Evolutionary conservation across 352 stramenopile species (phyloP).

Genomic region (Globisporangium megalacanthum): DNA sequence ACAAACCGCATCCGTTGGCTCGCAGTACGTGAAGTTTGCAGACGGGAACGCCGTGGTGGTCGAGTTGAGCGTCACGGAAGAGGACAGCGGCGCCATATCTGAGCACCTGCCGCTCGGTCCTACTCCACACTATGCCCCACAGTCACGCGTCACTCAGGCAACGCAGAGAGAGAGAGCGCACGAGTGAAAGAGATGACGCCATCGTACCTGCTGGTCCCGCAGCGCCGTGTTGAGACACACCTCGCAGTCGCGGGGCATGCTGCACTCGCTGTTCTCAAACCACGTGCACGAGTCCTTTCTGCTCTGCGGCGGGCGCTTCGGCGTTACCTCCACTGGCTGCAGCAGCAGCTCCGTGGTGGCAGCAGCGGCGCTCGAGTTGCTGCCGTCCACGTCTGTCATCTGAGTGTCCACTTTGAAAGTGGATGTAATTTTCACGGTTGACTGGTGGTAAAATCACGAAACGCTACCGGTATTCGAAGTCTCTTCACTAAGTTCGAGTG

Average conservation of each 20-base stretch:
- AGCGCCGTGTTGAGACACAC: slow-evolving; percentile 8
- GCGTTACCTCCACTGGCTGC: slow-evolving; percentile 1
- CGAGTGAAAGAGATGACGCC: not conserved
- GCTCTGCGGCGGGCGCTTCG: slow-evolving; percentile 5
- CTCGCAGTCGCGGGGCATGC: slow-evolving; percentile 7
- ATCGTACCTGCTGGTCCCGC: not conserved
- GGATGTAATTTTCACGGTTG: not conserved
- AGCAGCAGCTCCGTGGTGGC: not conserved
- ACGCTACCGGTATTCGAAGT: no score
- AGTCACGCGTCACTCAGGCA: not conserved
- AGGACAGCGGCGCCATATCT: not conserved
- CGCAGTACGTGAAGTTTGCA: slow-evolving; percentile 28
- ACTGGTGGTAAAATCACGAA: not conserved
- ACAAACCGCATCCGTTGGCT: slow-evolving; percentile 17
- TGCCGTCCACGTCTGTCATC: not conserved
- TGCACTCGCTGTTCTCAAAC: slow-evolving; percentile 8
- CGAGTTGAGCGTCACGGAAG: not conserved
- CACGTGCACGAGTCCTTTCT: slow-evolving; percentile 10
- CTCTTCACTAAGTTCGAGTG: not conserved
- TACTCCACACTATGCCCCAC: slow-evolving; percentile 3
- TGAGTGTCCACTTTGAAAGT: no score
- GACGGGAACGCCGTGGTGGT: slow-evolving; percentile 20
- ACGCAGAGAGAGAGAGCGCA: not conserved
- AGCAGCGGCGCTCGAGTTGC: not conserved
- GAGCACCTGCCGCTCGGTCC: slow-evolving; percentile 3